Base-by-base conservation (phyloP, 495 filamentous ascomycete genomes). In the Aspergillus kassunensis region DNA sequence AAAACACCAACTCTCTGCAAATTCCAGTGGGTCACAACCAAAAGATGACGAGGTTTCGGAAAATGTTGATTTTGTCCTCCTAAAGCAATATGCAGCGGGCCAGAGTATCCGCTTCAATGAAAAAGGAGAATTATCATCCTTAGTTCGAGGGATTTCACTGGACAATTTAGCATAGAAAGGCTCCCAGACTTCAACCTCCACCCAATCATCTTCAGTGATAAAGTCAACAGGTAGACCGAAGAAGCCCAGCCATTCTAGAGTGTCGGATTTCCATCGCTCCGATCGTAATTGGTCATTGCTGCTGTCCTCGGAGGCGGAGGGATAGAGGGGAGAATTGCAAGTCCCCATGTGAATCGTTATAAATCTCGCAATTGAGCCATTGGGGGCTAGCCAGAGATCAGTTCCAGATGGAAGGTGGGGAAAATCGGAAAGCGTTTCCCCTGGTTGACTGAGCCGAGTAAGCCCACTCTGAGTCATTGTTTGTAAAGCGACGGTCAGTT, bases 1-100 rank as follows among this genome's bases (percentile, higher is more conserved):
- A 46, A 57, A 51, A 40, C 78, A 80, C 91, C 91, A 96, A 19
- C 72, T 66, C 65, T 89, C 82, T 2, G 86, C 87, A 56, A 80
- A 78, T 10, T 75, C 70, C 23, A 95, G 59, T 18, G 87, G 85
- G 61, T 92, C 85, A 51, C 61, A 56, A 10, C 46, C 23, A 43
- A 56, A 44, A 18, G 58, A 27, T 18, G 13, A 49, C 15, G 24
- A 54, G n/a, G 54, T 53, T 24, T 58, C 51, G 15, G 51, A 42
- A 19, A 49, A 42, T n/a, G 56, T 44, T 34, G 62, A 54, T 36
- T 58, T 65, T 40, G 61, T 56, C 47, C 73, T 69, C 41, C 54
- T 61, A 50, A 76, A 76, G 59, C 73, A 76, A 51, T 69, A 75
- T n/a, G 65, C 59, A 30, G 72, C 70, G n/a, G 73, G 73, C 73